Conservation (phyloP, 2,329 filamentous ascomycete genomes). For the Mariannaea sp. region DNA sequence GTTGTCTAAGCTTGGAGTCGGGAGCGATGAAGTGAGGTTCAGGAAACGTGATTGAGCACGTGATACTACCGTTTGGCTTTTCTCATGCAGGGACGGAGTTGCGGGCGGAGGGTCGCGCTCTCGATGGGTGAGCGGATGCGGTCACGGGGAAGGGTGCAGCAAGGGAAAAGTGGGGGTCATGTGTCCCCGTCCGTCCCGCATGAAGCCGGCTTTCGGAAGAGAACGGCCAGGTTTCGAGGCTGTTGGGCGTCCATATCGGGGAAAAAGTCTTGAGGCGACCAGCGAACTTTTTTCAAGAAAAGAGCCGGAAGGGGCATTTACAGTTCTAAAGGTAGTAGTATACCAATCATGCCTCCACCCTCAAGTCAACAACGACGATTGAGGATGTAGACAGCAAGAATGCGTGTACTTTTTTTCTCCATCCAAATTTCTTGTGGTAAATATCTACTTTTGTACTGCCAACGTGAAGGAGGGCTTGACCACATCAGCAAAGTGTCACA, state of each 20-base stretch:
- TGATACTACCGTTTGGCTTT: constrained; percentile 9
- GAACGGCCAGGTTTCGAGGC: constrained; percentile 23
- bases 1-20: no score
- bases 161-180: constrained; percentile 28
- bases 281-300: no score
- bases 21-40: no score
- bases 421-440: no score
- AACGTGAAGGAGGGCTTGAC: no score
- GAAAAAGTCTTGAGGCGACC: neutral
- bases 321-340: no score
- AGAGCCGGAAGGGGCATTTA: constrained; percentile 3
- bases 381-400: neutral
- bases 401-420: no score
- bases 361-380: neutral
- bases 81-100: neutral
- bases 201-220: constrained; percentile 33
- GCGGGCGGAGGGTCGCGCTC: constrained; percentile 13
- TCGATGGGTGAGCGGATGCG: constrained; percentile 17
- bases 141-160: constrained; percentile 17
- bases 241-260: neutral
- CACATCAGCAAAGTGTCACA: neutral
- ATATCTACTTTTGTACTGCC: no score
- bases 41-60: constrained; percentile 19
- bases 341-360: no score
- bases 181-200: constrained; percentile 23